Percentiles rank a stretch among this genome's conserved stretches.
Evolutionary conservation across 129 eudicot genomes (phyloP).

Genomic region (Glebionis coronaria): DNA sequence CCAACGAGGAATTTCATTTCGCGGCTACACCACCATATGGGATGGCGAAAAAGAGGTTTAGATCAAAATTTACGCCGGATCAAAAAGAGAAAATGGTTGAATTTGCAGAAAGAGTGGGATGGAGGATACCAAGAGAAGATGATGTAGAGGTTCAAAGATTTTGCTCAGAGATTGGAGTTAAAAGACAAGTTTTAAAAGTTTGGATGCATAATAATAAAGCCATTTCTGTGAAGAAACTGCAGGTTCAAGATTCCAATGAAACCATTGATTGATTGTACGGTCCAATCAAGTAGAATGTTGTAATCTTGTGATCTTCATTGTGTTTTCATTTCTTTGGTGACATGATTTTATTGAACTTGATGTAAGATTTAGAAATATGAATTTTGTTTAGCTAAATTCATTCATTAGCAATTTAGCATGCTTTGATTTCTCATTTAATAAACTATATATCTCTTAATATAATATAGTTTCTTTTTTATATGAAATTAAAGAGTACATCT

Average conservation of each 20-base stretch:
- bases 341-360: conserved; percentile 4
- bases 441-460: background rate
- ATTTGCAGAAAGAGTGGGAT: conserved; percentile 80
- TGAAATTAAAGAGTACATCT: no score
- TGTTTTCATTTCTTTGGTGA: background rate
- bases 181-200: conserved; percentile 82
- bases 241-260: conserved; percentile 41
- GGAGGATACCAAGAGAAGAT: conserved; percentile 91
- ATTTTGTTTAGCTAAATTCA: conserved; percentile 1
- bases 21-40: conserved; percentile 38
- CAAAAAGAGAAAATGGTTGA: conserved; percentile 88
- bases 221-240: conserved; percentile 48
- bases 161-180: conserved; percentile 68
- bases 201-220: conserved; percentile 95
- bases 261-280: conserved; percentile 28
- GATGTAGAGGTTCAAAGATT: conserved; percentile 83
- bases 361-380: background rate
- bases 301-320: conserved; percentile 10
- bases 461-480: background rate
- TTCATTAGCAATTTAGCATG: background rate
- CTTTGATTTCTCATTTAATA: background rate
- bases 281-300: conserved; percentile 31
- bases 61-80: conserved; percentile 74
- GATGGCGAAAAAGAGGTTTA: conserved; percentile 48
- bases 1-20: conserved; percentile 70